These are phyloP conservation scores for Quercus bicolor DNA, from an alignment of 306 rosid species.

Conservation along the genomic window DNA sequence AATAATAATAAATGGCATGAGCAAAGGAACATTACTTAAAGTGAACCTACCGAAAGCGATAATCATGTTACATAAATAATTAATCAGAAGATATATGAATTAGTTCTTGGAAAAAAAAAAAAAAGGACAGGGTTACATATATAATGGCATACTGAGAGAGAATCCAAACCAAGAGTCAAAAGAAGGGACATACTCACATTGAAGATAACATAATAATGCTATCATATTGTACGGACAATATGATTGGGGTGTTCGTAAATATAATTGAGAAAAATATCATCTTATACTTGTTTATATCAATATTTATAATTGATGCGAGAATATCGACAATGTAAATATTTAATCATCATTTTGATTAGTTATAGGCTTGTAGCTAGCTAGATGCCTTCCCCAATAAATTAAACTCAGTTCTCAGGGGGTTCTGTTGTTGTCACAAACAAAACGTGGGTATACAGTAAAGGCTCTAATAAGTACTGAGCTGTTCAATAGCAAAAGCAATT, in stretches of 20 bases:
- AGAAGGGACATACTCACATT: not conserved
- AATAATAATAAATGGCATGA: no score
- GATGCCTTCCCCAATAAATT: slow-evolving; percentile 18
- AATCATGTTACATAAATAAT: not conserved
- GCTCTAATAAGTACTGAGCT: slow-evolving; percentile 15
- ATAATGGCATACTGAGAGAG: not conserved
- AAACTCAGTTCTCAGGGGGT: slow-evolving; percentile 12
- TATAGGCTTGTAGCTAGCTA: not conserved
- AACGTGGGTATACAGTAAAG: slow-evolving; percentile 37
- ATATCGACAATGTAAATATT: not conserved
- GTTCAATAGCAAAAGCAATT: slow-evolving; percentile 24
- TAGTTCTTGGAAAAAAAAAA: not conserved
- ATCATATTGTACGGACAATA: not conserved
- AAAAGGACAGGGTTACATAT: not conserved
- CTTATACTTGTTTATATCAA: no score
- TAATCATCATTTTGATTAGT: not conserved
- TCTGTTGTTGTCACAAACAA: slow-evolving; percentile 26
- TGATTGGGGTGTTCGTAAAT: not conserved
- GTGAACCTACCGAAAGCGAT: not conserved
- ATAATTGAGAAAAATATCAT: not conserved
- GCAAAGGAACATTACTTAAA: not conserved
- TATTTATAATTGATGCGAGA: no score
- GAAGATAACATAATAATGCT: no score
- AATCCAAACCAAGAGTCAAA: not conserved
- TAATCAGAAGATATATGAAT: not conserved